Percentiles rank a stretch among this genome's conserved stretches.
phyloP scores from a whole-genome alignment of 805 yeast genomes.

The Candida nanaspora region DNA sequence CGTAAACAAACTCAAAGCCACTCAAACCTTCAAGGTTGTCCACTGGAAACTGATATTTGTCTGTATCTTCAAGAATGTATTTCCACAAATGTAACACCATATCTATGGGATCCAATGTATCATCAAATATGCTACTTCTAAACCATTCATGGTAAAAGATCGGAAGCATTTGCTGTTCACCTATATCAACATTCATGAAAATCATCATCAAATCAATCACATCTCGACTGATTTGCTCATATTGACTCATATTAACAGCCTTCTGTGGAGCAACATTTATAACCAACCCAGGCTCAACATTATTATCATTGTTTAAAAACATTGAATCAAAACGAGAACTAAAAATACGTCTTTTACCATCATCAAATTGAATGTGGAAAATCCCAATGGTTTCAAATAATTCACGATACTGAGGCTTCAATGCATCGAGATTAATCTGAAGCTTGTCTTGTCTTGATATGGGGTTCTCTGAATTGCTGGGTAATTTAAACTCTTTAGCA shows the following conservation, averaged over 20 bases:
- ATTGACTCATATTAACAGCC: conserved; percentile 15
- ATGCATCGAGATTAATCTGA: conserved; percentile 5
- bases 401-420: conserved; percentile 3
- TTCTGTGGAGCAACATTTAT: conserved; percentile 24
- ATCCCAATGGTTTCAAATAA: conserved; percentile 7
- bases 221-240: conserved; percentile 10
- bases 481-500: conserved; percentile 7
- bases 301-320: conserved; percentile 11
- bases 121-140: conserved; percentile 9
- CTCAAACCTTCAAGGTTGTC: conserved; percentile 8
- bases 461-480: conserved; percentile 9
- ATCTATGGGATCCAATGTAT: conserved; percentile 2
- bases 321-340: conserved; percentile 6
- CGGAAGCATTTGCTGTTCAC: conserved; percentile 9
- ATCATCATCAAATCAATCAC: conserved; percentile 6
- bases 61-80: conserved; percentile 4
- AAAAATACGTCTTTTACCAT: background rate
- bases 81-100: conserved; percentile 13
- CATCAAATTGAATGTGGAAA: conserved; percentile 5
- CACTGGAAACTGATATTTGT: conserved; percentile 9
- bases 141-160: conserved; percentile 23
- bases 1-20: conserved; percentile 15
- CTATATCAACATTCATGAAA: conserved; percentile 2
- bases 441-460: conserved; percentile 14
- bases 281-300: conserved; percentile 11